A percentile compares a stretch with the other conserved stretches of the same genome.
Conservation (phyloP, 805 yeast species). For the Wickerhamomyces subpelliculosus region DNA sequence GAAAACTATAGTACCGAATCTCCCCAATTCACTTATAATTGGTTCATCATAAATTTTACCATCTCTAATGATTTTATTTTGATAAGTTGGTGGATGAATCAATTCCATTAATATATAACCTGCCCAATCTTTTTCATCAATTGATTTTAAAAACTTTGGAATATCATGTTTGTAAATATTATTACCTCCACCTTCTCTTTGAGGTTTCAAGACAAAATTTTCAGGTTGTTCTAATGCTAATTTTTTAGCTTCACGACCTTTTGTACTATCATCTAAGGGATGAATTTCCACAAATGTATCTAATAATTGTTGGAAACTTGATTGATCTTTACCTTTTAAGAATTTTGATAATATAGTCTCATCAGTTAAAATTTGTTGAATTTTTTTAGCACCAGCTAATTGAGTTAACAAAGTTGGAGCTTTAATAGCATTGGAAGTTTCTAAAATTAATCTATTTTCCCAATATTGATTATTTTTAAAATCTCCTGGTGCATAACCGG, state of each 20-base stretch:
- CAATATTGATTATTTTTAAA: slow-evolving; percentile 62
- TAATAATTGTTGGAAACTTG: slow-evolving; percentile 24
- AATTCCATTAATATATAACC: slow-evolving; percentile 93
- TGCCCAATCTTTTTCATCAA: slow-evolving; percentile 72
- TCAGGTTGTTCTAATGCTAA: slow-evolving; percentile 65
- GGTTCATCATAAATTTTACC: slow-evolving; percentile 60
- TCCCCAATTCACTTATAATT: slow-evolving; percentile 84
- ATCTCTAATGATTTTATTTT: slow-evolving; percentile 66
- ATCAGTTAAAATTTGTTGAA: slow-evolving; percentile 81
- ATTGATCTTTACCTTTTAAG: slow-evolving; percentile 25
- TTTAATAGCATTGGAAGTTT: slow-evolving; percentile 73
- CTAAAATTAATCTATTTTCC: slow-evolving; percentile 70
- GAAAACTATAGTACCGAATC: slow-evolving; percentile 79
- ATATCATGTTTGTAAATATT: slow-evolving; percentile 85
- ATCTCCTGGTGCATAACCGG: slow-evolving; percentile 85
- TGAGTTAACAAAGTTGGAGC: slow-evolving; percentile 90
- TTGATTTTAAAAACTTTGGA: slow-evolving; percentile 55
- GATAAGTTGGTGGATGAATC: slow-evolving; percentile 66
- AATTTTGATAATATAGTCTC: slow-evolving; percentile 40
- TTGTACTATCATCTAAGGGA: slow-evolving; percentile 69
- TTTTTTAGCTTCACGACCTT: slow-evolving; percentile 55
- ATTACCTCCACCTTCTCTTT: slow-evolving; percentile 98
- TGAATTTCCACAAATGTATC: slow-evolving; percentile 78
- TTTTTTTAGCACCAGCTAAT: slow-evolving; percentile 86
- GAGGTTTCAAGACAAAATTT: slow-evolving; percentile 86